Base-by-base conservation (phyloP, 805 yeast species). In the Starmerella khaoyaiensis region DNA sequence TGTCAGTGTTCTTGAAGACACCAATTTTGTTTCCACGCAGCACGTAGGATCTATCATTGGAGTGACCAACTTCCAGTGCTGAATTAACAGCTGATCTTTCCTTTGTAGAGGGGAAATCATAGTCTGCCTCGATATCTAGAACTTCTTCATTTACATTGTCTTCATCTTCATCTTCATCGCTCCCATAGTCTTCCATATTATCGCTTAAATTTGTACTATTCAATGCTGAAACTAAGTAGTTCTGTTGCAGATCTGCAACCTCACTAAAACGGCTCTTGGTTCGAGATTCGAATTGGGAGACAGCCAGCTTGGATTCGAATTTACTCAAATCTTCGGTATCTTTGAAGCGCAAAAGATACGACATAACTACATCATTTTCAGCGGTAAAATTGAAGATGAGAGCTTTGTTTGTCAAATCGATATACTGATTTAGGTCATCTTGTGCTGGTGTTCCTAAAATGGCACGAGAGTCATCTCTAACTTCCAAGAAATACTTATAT, bases 11-110 rank as follows among this genome's bases (percentile, higher is more conserved):
- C 49, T 68, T 76, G 60, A 83, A 82, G 4, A 84, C 84, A 23
- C 94, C 94, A 39, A 84, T 62, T 46, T 72, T 72, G 54, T 80
- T 63, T 12, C 84, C 94, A 47, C 93, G 72, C 0, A 79, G 75
- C 21, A 84, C 86, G 54, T 70, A 84, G 1, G 93, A 69, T 24
- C 90, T 65, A 50, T 80, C 76, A 47, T 75, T 75, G 38, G 68
- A 68, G 43, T 61, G 70, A 1, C 93, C 86, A 7, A 82, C 75
- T 1, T 79, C 75, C 51, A 84, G 63, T 17, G 72, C 74, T 35
- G 72, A 67, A 54, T 83, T 83, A 33, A 62, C 62, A 12, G 11
- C 33, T n/a, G n/a, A n/a, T n/a, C n/a, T n/a, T 8, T 8, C 33
- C 25, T 17, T 12, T 5, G 6, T 10, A 4, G 4, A 7, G 11